Conservation (phyloP, 495 filamentous ascomycete species). For the Symbiotaphrina buchneri region DNA sequence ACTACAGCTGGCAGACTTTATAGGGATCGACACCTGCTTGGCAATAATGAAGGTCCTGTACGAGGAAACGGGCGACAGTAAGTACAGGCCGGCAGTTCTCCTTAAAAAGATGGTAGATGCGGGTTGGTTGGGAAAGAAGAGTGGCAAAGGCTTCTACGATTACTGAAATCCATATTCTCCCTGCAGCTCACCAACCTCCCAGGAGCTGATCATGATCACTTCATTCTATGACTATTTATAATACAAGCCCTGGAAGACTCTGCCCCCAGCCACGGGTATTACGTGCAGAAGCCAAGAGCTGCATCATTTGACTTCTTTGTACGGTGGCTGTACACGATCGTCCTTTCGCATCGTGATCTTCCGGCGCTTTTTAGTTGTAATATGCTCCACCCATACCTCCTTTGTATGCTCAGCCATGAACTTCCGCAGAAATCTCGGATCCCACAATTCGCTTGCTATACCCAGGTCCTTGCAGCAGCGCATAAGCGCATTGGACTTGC, state of each 20-base stretch:
- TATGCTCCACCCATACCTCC: constrained; percentile 68
- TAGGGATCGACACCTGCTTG: constrained; percentile 88
- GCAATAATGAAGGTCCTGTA: constrained; percentile 95
- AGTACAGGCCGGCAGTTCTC: constrained; percentile 75
- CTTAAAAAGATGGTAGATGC: constrained; percentile 92
- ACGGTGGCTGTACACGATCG: constrained; percentile 56
- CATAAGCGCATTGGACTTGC: constrained; percentile 90
- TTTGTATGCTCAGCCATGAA: constrained; percentile 45
- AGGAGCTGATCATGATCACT: neutral
- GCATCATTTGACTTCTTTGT: constrained; percentile 35
- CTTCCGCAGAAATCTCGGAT: constrained; percentile 68
- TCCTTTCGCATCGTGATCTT: constrained; percentile 81
- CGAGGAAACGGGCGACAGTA: constrained; percentile 78
- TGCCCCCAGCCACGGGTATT: too few species aligned
- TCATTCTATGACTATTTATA: neutral
- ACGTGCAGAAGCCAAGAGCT: too few species aligned
- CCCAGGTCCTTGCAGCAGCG: constrained; percentile 96
- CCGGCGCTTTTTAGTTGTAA: constrained; percentile 61
- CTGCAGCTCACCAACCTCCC: too few species aligned
- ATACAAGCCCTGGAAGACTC: too few species aligned
- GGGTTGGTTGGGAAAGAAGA: constrained; percentile 95
- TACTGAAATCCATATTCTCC: too few species aligned
- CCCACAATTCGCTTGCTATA: constrained; percentile 89
- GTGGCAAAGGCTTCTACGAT: constrained; percentile 87
- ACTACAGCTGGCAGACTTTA: constrained; percentile 84